These are phyloP conservation scores for Phalaenopsis hybrid DNA, from an alignment of 116 monocot genomes.

Conservation along the genomic window DNA sequence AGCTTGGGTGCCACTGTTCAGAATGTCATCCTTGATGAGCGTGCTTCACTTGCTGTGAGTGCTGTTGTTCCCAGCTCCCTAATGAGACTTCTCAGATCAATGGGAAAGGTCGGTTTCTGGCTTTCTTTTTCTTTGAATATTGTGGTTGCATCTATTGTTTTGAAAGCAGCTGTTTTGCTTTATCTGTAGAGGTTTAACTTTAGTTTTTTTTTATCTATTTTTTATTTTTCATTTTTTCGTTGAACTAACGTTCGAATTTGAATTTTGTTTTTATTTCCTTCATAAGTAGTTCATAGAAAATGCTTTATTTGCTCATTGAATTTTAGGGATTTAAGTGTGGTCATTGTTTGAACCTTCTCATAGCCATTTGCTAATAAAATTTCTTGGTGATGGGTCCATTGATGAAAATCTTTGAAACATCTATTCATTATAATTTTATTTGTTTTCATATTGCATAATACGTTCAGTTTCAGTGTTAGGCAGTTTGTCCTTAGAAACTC, in stretches of 20 bases:
- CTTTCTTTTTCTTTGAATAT: neutral
- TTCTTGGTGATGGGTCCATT: too few species aligned
- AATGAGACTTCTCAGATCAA: conserved; percentile 48
- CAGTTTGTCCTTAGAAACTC: too few species aligned
- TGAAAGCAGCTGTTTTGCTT: conserved; percentile 2
- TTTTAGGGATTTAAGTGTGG: neutral
- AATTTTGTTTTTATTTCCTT: neutral
- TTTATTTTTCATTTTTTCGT: neutral
- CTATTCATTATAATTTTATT: too few species aligned
- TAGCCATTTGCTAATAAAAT: too few species aligned
- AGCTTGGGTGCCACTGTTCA: conserved; percentile 21
- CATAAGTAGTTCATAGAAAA: neutral
- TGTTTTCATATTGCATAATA: too few species aligned
- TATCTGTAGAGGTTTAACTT: neutral
- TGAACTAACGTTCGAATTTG: neutral
- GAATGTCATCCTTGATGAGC: conserved; percentile 86
- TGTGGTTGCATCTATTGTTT: neutral
- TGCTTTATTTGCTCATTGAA: neutral
- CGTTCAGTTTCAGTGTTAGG: too few species aligned
- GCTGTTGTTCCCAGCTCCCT: conserved; percentile 55
- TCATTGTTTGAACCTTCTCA: too few species aligned
- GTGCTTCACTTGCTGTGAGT: conserved; percentile 67
- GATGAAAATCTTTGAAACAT: too few species aligned
- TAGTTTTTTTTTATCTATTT: neutral
- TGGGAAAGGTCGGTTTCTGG: conserved; percentile 51